Conservation (phyloP, 2,329 filamentous ascomycete species). For the Fusarium tupiense region DNA sequence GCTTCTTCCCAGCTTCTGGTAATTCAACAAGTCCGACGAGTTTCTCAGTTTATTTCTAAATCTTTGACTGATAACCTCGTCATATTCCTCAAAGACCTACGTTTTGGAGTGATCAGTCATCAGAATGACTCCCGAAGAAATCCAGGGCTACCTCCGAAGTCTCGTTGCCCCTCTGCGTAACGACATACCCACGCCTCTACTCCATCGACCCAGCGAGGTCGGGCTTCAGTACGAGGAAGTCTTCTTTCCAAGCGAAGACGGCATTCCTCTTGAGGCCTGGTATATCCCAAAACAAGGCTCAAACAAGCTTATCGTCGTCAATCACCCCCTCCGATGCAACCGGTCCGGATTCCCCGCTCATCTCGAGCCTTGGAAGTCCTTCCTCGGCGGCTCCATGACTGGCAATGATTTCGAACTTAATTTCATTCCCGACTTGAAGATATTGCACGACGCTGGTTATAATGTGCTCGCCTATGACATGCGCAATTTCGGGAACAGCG, state of each 20-base stretch:
- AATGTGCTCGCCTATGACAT: not conserved
- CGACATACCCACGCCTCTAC: not conserved
- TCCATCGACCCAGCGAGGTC: not conserved
- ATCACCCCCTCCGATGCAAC: not conserved
- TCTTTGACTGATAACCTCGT: rapidly evolving
- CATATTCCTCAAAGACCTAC: rapidly evolving
- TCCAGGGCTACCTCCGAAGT: not conserved
- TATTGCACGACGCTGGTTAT: not conserved
- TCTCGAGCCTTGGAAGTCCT: not conserved
- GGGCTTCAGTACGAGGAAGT: not conserved
- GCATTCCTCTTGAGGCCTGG: not conserved
- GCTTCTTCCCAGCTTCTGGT: rapidly evolving
- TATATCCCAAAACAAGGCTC: not conserved
- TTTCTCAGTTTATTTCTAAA: too few species aligned
- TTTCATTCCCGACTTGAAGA: not conserved
- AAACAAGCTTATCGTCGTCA: not conserved
- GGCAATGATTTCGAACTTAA: not conserved
- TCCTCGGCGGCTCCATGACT: not conserved
- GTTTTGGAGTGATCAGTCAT: rapidly evolving
- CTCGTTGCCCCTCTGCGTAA: not conserved
- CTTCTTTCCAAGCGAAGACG: not conserved
- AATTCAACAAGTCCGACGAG: not conserved
- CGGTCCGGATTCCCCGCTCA: not conserved
- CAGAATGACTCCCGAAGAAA: not conserved
- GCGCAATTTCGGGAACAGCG: not conserved